These are phyloP conservation scores for Fonsecaea nubica DNA, from an alignment of 2,329 filamentous ascomycete species.

Conservation along the genomic window DNA sequence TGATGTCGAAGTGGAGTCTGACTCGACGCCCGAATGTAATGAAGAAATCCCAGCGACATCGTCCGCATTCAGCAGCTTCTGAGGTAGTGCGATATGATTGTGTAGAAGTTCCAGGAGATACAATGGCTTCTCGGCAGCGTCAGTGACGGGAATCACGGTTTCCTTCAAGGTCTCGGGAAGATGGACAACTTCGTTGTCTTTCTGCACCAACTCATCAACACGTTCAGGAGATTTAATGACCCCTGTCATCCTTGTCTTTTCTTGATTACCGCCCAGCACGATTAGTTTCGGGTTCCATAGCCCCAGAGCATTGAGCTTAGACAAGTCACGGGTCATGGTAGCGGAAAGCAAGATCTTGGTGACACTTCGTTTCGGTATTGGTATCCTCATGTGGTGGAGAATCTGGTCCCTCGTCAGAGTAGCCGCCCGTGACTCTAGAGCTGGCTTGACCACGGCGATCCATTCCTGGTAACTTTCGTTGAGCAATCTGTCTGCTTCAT, in stretches of 20 bases:
- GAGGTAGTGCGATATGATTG: slow-evolving; percentile 50
- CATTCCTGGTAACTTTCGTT: slow-evolving; percentile 92
- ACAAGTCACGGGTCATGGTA: slow-evolving; percentile 92
- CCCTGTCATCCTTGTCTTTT: background rate
- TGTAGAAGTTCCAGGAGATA: slow-evolving; percentile 80
- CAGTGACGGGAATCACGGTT: slow-evolving; percentile 70
- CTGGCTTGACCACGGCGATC: slow-evolving; percentile 73
- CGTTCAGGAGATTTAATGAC: background rate
- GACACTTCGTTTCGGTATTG: slow-evolving; percentile 70
- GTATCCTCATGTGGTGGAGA: slow-evolving; percentile 76
- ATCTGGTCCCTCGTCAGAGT: slow-evolving; percentile 83
- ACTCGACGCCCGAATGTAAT: slow-evolving; percentile 37
- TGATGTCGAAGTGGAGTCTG: slow-evolving; percentile 42
- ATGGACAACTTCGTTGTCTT: slow-evolving; percentile 57
- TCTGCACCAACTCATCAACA: slow-evolving; percentile 43
- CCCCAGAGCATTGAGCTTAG: slow-evolving; percentile 79
- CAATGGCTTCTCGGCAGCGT: slow-evolving; percentile 77
- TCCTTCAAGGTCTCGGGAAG: slow-evolving; percentile 71
- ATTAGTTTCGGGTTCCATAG: slow-evolving; percentile 72
- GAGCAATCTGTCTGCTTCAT: slow-evolving; percentile 92
- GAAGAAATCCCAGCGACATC: background rate
- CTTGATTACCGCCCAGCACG: slow-evolving; percentile 22
- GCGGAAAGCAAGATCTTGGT: slow-evolving; percentile 83
- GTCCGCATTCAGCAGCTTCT: background rate
- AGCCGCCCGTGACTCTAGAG: slow-evolving; percentile 83